These are phyloP conservation scores for Apiotrichum domesticum DNA, from an alignment of 1,284 basidiomycete genomes.

Conservation along the genomic window DNA sequence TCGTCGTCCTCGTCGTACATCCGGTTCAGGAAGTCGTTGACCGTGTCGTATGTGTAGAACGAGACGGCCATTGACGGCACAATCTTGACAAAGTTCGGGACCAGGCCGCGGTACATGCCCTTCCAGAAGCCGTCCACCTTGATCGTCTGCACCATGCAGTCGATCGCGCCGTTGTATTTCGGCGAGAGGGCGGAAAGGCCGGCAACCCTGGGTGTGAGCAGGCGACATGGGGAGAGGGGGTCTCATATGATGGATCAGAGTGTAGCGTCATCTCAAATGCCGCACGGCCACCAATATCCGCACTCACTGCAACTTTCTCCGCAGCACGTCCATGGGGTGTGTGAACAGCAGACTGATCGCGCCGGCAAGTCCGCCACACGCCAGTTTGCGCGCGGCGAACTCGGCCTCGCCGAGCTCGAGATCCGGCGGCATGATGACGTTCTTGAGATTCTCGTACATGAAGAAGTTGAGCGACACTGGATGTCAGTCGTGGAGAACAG, in stretches of 20 bases:
- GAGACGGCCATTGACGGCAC: slow-evolving; percentile 86
- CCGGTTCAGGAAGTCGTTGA: slow-evolving; percentile 35
- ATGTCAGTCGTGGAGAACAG: neutral
- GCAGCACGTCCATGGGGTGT: slow-evolving; percentile 89
- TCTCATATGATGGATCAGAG: no score
- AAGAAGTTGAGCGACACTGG: slow-evolving; percentile 50
- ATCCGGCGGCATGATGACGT: slow-evolving; percentile 25
- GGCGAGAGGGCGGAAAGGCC: slow-evolving; percentile 65
- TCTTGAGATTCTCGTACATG: slow-evolving; percentile 40
- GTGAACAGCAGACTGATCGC: slow-evolving; percentile 86
- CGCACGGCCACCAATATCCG: neutral
- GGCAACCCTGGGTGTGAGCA: slow-evolving; percentile 41
- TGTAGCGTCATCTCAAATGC: neutral
- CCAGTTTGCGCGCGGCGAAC: slow-evolving; percentile 42
- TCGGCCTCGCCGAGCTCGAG: slow-evolving; percentile 25
- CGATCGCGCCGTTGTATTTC: slow-evolving; percentile 69
- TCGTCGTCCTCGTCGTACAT: slow-evolving; percentile 20
- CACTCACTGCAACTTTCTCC: slow-evolving; percentile 86
- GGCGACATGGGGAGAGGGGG: no score
- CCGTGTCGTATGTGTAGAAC: slow-evolving; percentile 48
- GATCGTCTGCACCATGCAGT: slow-evolving; percentile 66
- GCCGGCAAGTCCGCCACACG: slow-evolving; percentile 52
- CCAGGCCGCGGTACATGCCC: slow-evolving; percentile 62
- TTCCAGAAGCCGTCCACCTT: slow-evolving; percentile 61
- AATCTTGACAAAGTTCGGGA: slow-evolving; percentile 81